A percentile compares a stretch with the other conserved stretches of the same genome.
phyloP scores from a whole-genome alignment of 441 rosid species.

The Metrosideros polymorpha region DNA sequence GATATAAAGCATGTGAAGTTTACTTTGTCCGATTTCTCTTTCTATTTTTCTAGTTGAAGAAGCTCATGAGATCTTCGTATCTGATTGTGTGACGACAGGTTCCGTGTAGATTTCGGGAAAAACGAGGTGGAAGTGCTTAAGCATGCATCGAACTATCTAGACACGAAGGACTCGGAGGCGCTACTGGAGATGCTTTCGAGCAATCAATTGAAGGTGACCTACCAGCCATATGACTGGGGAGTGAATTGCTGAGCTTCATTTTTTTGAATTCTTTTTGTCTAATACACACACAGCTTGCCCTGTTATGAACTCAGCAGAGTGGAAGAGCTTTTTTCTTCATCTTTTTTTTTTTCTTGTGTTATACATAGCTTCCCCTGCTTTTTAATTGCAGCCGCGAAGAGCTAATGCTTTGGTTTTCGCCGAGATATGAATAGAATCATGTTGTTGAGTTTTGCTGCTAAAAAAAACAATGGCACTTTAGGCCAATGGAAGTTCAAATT shows the following conservation, averaged over 20 bases:
- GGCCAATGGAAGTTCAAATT: neutral
- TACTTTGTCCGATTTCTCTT: neutral
- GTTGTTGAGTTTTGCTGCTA: neutral
- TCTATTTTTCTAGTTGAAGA: neutral
- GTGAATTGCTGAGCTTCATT: constrained; percentile 35
- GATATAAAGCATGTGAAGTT: neutral
- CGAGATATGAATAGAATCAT: neutral
- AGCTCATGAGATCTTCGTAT: neutral
- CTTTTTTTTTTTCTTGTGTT: neutral
- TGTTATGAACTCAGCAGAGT: neutral
- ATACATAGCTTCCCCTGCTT: neutral
- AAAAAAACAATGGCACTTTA: neutral
- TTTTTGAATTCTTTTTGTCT: neutral
- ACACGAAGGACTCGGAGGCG: constrained; percentile 43
- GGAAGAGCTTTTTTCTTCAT: neutral
- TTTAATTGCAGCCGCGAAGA: neutral
- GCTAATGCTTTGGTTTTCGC: neutral
- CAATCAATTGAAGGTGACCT: constrained; percentile 53
- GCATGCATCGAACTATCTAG: constrained; percentile 66
- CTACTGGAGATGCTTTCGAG: constrained; percentile 48
- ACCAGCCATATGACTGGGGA: constrained; percentile 72
- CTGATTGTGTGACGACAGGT: constrained; percentile 29
- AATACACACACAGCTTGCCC: neutral
- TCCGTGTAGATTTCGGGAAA: constrained; percentile 63
- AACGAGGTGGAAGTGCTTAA: constrained; percentile 58